phyloP scores from a whole-genome alignment of 257 asterid genomes.

The Striga asiatica region DNA sequence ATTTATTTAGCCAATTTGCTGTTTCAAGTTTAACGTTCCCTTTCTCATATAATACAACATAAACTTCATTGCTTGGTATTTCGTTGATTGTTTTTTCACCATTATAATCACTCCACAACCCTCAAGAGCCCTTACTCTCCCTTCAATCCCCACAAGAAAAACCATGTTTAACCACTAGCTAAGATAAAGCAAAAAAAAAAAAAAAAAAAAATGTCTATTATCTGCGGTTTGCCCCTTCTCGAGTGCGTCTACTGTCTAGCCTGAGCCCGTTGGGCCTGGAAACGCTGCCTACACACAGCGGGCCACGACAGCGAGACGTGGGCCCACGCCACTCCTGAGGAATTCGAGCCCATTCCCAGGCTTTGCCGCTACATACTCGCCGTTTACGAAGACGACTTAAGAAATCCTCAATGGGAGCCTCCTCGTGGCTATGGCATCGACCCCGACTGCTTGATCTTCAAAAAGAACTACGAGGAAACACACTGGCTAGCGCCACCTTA shows the following conservation, averaged over 20 bases:
- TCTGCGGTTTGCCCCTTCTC: conserved; percentile 71
- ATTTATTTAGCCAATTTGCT: not conserved
- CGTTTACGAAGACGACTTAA: conserved; percentile 64
- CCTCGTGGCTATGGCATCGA: conserved; percentile 68
- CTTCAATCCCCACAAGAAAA: not conserved
- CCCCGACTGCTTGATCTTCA: conserved; percentile 42
- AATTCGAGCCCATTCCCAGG: conserved; percentile 83
- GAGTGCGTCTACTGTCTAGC: conserved; percentile 77
- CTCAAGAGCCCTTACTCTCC: too few species aligned
- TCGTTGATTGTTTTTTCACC: too few species aligned
- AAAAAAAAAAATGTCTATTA: conserved; percentile 71
- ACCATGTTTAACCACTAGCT: too few species aligned
- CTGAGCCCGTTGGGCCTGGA: conserved; percentile 92
- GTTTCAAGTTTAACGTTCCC: not conserved
- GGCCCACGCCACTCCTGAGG: conserved; percentile 59
- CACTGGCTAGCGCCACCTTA: conserved; percentile 64
- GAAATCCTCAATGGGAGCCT: conserved; percentile 69
- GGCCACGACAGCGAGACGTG: conserved; percentile 76
- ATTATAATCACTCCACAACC: too few species aligned
- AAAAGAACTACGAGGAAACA: conserved; percentile 48
- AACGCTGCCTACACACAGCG: conserved; percentile 68
- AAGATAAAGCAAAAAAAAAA: too few species aligned
- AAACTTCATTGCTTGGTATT: not conserved
- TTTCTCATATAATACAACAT: not conserved
- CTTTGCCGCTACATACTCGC: conserved; percentile 66